These are phyloP conservation scores for Fagopyrum esculentum DNA, from an alignment of 148 eudicot species.

Conservation along the genomic window DNA sequence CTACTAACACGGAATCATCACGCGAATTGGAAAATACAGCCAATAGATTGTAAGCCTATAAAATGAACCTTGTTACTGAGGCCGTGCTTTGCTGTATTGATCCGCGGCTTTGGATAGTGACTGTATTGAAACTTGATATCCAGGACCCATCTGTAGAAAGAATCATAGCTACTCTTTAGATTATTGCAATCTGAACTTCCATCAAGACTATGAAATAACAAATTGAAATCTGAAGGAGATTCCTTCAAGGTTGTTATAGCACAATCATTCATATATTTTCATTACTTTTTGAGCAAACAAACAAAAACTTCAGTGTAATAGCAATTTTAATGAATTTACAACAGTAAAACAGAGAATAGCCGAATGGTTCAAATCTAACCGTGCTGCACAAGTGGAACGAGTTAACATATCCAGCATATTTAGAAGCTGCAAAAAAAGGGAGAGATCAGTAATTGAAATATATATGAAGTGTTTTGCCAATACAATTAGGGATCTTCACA, in stretches of 20 bases:
- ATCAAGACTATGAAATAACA: background rate
- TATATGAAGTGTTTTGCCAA: background rate
- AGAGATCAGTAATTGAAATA: background rate
- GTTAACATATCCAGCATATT: constrained; percentile 84
- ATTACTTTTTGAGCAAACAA: background rate
- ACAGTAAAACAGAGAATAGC: background rate
- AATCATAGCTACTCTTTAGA: background rate
- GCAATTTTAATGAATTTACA: background rate
- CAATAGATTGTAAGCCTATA: background rate
- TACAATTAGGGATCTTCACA: background rate
- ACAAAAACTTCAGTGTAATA: background rate
- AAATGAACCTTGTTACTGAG: constrained; percentile 12
- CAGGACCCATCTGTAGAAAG: constrained; percentile 72
- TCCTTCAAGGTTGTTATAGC: background rate
- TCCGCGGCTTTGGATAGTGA: constrained; percentile 84
- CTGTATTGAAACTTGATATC: constrained; percentile 65
- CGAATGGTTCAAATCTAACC: constrained; percentile 31
- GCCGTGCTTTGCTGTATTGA: constrained; percentile 47
- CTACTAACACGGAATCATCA: background rate
- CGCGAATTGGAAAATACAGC: background rate
- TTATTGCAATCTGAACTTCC: background rate
- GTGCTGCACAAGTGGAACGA: constrained; percentile 90
- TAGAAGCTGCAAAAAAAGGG: constrained; percentile 62
- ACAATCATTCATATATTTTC: too few species aligned
- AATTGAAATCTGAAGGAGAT: background rate